Evolutionary conservation across 1,139 yeast species (phyloP), one percentile per base, ranked within the genome.

Genomic region (Candida sanyaensis): DNA sequence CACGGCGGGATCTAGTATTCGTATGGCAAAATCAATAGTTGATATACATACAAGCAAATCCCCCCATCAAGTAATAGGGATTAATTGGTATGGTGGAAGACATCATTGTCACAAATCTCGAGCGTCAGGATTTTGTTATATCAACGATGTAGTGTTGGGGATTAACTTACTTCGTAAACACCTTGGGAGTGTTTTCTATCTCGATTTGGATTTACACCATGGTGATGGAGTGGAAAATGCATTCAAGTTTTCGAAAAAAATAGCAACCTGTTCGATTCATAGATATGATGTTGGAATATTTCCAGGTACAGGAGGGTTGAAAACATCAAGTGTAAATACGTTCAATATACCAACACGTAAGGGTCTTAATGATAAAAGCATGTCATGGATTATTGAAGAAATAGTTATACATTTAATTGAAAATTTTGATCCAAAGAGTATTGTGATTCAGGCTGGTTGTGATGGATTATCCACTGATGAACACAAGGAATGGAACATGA

Each of bases 21-120:
- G 75, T 12, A 71, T 85, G 26, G 83, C 83, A 1, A 67, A 65
- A 12, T 66, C 60, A 5, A 50, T 61, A 17, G 3, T 17, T 17
- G 21, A 17, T 17, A 17, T 1, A 42, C 46, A 52, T 44, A 27
- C 44, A 33, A 33, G 41, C 10, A 36, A 33, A 2, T n/a, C 26
- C 11, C 11, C 26, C 5, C 38, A 40, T 7, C 36, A 62, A 39
- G 57, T 64, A 5, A 67, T 84, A 2, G 84, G 78, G 0, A 71
- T 87, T 41, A 86, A 86, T 58, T 87, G 92, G 92, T 81, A 81
- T 56, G 96, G 95, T 2, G 96, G 96, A 1, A 64, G 95, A 44
- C 95, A 87, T 58, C 96, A 87, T 62, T 84, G 86, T 6, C 69
- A 66, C 37, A 78, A 77, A 54, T 59, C 74, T 0, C 67, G 60